Conservation (phyloP, 2,329 filamentous ascomycete species). For the Epichloe elymi region DNA sequence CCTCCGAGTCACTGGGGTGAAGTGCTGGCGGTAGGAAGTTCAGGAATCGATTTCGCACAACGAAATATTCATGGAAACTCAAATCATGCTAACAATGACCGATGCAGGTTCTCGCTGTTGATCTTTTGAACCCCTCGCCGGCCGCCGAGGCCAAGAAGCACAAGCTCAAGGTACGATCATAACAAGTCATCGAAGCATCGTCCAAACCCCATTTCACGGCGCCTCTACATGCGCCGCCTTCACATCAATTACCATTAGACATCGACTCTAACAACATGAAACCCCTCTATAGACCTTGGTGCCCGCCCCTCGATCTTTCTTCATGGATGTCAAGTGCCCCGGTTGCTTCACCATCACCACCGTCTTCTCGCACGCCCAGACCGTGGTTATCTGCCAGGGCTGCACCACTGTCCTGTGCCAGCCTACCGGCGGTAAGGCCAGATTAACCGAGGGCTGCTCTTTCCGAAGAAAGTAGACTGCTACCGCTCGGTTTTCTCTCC, state of each 20-base stretch:
- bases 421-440: conserved; percentile 97
- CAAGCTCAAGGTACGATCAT: conserved; percentile 87
- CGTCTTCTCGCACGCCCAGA: conserved; percentile 99
- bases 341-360: conserved; percentile 99
- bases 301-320: conserved; percentile 94
- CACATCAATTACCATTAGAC: conserved; percentile 1
- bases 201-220: conserved; percentile 8
- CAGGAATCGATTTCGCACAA: background rate
- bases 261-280: background rate
- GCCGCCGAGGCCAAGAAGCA: conserved; percentile 98
- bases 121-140: conserved; percentile 98
- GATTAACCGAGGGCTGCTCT: conserved; percentile 98
- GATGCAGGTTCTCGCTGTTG: conserved; percentile 94
- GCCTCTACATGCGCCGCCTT: background rate
- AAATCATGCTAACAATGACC: conserved; percentile 32
- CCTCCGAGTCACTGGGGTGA: conserved; percentile 8
- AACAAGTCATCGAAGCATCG: conserved; percentile 4
- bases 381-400: conserved; percentile 98
- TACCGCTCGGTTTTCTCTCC: conserved; percentile 31
- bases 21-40: conserved; percentile 9
- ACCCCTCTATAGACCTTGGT: conserved; percentile 59
- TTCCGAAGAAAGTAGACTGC: conserved; percentile 97
- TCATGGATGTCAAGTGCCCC: conserved; percentile 99
- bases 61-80: background rate
- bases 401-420: conserved; percentile 99